Evolutionary conservation across 2,329 filamentous ascomycete species (phyloP).

Genomic region (Coleophoma cylindrospora): DNA sequence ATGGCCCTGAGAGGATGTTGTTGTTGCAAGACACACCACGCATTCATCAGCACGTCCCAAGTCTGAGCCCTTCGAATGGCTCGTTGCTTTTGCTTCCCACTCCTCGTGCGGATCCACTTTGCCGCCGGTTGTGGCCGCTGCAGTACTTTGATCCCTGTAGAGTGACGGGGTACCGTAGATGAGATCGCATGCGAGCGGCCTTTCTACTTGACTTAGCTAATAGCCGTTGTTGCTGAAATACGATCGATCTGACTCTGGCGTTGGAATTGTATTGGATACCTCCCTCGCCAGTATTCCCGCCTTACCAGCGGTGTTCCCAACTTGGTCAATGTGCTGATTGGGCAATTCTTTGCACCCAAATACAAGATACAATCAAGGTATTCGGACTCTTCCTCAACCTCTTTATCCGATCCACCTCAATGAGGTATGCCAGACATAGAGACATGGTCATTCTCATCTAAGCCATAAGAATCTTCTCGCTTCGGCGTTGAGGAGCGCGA

Average conservation of each 20-base stretch:
- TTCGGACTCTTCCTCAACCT: not conserved
- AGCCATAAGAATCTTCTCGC: conserved; percentile 3
- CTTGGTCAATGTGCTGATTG: conserved; percentile 10
- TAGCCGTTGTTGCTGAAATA: conserved; percentile 11
- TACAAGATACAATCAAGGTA: conserved; percentile 7
- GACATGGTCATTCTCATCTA: conserved; percentile 9
- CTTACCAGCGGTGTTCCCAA: conserved; percentile 14
- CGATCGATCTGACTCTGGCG: conserved; percentile 3
- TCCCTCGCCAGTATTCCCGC: conserved; percentile 13
- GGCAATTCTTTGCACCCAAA: conserved; percentile 8
- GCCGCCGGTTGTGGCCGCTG: not conserved
- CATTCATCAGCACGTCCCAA: too few relatives aligned
- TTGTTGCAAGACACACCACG: too few relatives aligned
- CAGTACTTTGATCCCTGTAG: conserved; percentile 9
- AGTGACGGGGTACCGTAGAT: conserved; percentile 4
- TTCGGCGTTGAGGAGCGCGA: conserved; percentile 6
- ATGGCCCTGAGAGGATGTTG: too few relatives aligned
- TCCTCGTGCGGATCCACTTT: conserved; percentile 7
- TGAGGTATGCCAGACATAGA: conserved; percentile 1
- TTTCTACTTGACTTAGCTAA: conserved; percentile 2
- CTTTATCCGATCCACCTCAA: not conserved
- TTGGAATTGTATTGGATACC: conserved; percentile 11
- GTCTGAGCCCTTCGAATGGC: conserved; percentile 7
- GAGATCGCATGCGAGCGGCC: conserved; percentile 7
- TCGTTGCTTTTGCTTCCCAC: conserved; percentile 8